A percentile compares a stretch with the other conserved stretches of the same genome.
Conservation (phyloP, 805 yeast genomes). For the Debaryomyces maramus region DNA sequence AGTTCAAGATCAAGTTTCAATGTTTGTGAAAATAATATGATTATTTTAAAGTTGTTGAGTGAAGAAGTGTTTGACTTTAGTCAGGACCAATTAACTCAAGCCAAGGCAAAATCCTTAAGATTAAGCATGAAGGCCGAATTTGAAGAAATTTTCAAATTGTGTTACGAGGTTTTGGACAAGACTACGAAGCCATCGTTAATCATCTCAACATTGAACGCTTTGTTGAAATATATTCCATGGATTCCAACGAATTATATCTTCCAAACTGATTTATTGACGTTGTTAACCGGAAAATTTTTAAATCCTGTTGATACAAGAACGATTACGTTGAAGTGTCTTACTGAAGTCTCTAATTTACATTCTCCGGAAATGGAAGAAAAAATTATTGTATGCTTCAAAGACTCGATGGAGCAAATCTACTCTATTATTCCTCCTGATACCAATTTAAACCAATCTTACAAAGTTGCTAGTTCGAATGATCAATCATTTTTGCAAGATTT, state of each 20-base stretch:
- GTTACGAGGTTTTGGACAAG: constrained; percentile 90
- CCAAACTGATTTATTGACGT: constrained; percentile 75
- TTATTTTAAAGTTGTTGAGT: constrained; percentile 78
- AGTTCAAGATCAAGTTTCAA: constrained; percentile 83
- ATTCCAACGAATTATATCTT: constrained; percentile 87
- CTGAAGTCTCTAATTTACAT: constrained; percentile 78
- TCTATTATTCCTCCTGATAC: constrained; percentile 70
- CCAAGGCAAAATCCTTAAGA: constrained; percentile 82
- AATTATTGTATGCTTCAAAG: constrained; percentile 67
- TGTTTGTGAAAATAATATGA: constrained; percentile 98
- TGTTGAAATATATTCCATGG: constrained; percentile 90
- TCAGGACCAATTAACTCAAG: constrained; percentile 96
- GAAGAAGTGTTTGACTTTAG: constrained; percentile 96
- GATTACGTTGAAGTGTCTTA: constrained; percentile 84
- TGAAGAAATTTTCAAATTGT: constrained; percentile 87
- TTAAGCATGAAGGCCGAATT: constrained; percentile 85
- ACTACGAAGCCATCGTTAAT: constrained; percentile 83
- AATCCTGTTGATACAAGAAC: constrained; percentile 79
- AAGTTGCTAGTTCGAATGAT: constrained; percentile 73
- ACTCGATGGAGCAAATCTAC: constrained; percentile 68
- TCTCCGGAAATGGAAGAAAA: constrained; percentile 54
- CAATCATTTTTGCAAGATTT: constrained; percentile 94
- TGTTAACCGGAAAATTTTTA: constrained; percentile 75
- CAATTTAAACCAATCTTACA: constrained; percentile 71
- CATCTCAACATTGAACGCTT: constrained; percentile 77